These are phyloP conservation scores for Aspergillus wentii DNA, from an alignment of 495 filamentous ascomycete species.

Conservation along the genomic window DNA sequence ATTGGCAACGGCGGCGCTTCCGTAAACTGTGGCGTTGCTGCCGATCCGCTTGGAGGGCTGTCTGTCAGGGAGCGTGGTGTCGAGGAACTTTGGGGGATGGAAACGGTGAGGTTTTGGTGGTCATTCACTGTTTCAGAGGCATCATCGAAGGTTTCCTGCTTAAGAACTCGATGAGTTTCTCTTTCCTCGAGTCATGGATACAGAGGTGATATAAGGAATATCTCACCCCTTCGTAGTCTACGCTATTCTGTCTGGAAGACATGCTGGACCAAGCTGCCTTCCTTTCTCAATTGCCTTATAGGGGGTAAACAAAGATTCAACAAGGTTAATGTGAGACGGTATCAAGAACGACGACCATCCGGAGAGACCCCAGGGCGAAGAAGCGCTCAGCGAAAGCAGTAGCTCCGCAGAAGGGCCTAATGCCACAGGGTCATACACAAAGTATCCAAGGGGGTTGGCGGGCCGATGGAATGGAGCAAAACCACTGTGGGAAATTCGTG, in stretches of 20 bases:
- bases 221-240: constrained; percentile 48
- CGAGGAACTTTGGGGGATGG: constrained; percentile 33
- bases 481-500: no score
- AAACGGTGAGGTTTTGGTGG: constrained; percentile 26
- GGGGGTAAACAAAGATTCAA: neutral
- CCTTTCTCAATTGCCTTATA: neutral
- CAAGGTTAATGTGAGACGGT: no score
- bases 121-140: constrained; percentile 51
- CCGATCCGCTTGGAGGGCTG: constrained; percentile 37
- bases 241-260: constrained; percentile 38
- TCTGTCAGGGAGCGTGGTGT: constrained; percentile 47
- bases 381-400: no score
- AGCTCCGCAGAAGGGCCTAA: no score
- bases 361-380: no score
- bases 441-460: no score
- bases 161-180: constrained; percentile 1
- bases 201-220: constrained; percentile 1
- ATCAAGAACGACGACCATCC: no score
- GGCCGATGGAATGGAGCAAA: no score
- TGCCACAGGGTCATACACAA: no score
- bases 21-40: constrained; percentile 29
- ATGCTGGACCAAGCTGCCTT: constrained; percentile 13
- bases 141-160: constrained; percentile 74
- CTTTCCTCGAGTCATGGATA: constrained; percentile 1
- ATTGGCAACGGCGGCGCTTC: constrained; percentile 31